Percentiles rank a stretch among this genome's conserved stretches.
Evolutionary conservation across 768 basidiomycete genomes (phyloP).

Genomic region (Suillus variegatus): DNA sequence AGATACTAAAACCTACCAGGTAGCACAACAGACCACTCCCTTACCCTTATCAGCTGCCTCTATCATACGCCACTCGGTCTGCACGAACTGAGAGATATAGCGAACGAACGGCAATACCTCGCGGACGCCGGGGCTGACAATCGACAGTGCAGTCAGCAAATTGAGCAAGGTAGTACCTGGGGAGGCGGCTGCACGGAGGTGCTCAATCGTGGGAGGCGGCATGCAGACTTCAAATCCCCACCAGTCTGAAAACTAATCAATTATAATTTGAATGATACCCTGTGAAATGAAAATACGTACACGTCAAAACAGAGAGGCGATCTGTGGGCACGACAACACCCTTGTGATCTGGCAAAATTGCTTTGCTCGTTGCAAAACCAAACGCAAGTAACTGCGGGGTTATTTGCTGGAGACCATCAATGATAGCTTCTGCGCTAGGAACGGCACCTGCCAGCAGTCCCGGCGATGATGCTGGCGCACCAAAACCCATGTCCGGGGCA

Average conservation of each 20-base stretch:
- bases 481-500: slow-evolving; percentile 68
- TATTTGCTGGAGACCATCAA: slow-evolving; percentile 67
- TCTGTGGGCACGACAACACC: slow-evolving; percentile 75
- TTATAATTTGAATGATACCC: slow-evolving; percentile 11
- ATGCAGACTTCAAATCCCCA: slow-evolving; percentile 85
- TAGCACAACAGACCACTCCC: slow-evolving; percentile 87
- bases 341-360: slow-evolving; percentile 65
- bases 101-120: slow-evolving; percentile 86
- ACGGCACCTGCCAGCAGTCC: slow-evolving; percentile 75
- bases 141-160: slow-evolving; percentile 70
- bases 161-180: slow-evolving; percentile 60
- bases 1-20: slow-evolving; percentile 58
- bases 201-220: slow-evolving; percentile 66
- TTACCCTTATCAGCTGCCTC: slow-evolving; percentile 62
- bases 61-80: slow-evolving; percentile 72
- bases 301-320: slow-evolving; percentile 76
- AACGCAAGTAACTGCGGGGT: slow-evolving; percentile 79
- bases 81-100: slow-evolving; percentile 77
- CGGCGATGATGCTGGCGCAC: slow-evolving; percentile 65
- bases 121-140: slow-evolving; percentile 72
- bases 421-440: slow-evolving; percentile 72
- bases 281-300: slow-evolving; percentile 42
- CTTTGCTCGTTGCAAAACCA: slow-evolving; percentile 72
- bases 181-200: slow-evolving; percentile 65
- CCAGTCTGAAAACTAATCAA: slow-evolving; percentile 61